Base-by-base conservation (phyloP, 192 early-diverging fungal species). In the Coemansia sp. region DNA sequence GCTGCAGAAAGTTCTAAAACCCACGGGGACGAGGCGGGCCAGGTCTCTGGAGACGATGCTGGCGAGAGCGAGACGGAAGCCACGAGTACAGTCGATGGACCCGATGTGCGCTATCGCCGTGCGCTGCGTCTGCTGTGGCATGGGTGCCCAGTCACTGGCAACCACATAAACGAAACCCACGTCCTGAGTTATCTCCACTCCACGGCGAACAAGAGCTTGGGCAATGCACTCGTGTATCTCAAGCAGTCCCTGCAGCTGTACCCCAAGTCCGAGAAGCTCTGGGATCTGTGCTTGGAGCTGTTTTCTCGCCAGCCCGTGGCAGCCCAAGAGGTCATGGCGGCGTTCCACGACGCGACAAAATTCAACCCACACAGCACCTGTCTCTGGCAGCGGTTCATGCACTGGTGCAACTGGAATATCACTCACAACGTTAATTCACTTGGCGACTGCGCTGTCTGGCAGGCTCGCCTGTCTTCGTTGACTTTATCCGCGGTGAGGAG, bases 211-310 rank as follows among this genome's bases (percentile, higher is more conserved):
- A 66, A 64, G 38, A 34, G 67, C 4, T 16, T 76, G 33, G 74
- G 79, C 44, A 60, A 57, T 15, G 67, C 51, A 5, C 67, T 80
- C n/a, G 40, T 65, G 43, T 51, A 41, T 15, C 62, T 80, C 42
- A 54, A 63, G 52, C 49, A 70, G 12, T 57, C 71, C 20, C 51
- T 80, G 3, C 73, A 76, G 52, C 20, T n/a, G 41, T 42, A 66
- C 11, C 79, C 79, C 8, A 47, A 62, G 5, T 76, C 79, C 11
- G 79, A 80, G 52, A 52, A 67, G 34, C 79, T 80, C 41, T 80
- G 79, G 79, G 79, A 80, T 42, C 29, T 80, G 15, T 80, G 76
- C 38, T 44, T 80, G 27, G 79, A 80, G 67, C 74, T 80, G 43
- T 80, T 76, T 51, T 41, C 69, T 18, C 70, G 74, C 33, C 79